Evolutionary conservation across 202 grass and related monocot genomes (phyloP).

Genomic region (Setaria viridis): DNA sequence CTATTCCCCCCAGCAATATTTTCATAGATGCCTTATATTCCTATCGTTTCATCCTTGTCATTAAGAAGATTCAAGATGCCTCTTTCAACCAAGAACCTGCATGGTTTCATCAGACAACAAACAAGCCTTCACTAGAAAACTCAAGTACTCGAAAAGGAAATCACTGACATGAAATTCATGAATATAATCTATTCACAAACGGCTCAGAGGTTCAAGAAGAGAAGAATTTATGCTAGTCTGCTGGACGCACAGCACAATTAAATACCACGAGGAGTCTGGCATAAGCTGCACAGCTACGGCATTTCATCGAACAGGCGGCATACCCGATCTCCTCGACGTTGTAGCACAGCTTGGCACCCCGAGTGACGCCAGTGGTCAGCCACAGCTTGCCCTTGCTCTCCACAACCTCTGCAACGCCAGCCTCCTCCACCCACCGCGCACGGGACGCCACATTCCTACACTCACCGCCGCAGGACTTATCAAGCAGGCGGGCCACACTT

Average conservation of each 20-base stretch:
- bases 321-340: constrained; percentile 90
- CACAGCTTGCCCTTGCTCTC: constrained; percentile 85
- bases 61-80: constrained; percentile 63
- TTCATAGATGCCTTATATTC: constrained; percentile 51
- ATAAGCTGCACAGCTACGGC: neutral
- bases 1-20: constrained; percentile 53
- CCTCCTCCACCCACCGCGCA: constrained; percentile 70
- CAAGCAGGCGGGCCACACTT: neutral
- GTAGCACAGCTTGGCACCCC: constrained; percentile 67
- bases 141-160: neutral
- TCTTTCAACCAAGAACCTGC: constrained; percentile 83
- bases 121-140: neutral
- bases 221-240: neutral
- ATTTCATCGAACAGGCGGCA: constrained; percentile 44
- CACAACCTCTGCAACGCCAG: constrained; percentile 67
- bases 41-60: constrained; percentile 49
- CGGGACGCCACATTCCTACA: constrained; percentile 64
- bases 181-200: neutral
- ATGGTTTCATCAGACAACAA: neutral
- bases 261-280: neutral
- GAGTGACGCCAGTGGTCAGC: constrained; percentile 66
- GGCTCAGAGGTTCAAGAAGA: neutral
- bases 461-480: neutral
- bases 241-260: neutral
- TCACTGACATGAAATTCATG: neutral